Evolutionary conservation across 345 rosid genomes (phyloP).

Genomic region (Hevea brasiliensis): DNA sequence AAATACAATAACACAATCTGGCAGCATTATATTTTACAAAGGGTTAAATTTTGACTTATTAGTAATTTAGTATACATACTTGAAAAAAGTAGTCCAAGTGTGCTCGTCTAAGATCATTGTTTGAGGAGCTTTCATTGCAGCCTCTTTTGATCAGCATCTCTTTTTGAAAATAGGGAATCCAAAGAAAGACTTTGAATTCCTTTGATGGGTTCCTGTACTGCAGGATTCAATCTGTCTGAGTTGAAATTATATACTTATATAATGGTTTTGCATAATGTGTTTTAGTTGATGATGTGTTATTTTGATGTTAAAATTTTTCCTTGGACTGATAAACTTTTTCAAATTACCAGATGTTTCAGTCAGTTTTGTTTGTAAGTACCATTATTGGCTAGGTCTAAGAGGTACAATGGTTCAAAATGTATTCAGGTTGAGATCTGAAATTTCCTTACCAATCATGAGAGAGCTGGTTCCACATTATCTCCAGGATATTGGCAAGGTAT

Average conservation of each 20-base stretch:
- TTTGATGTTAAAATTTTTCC: not conserved
- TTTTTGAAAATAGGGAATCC: not conserved
- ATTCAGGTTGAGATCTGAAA: constrained; percentile 86
- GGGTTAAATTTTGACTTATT: not conserved
- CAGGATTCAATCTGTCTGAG: not conserved
- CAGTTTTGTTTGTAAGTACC: not conserved
- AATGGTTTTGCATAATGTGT: not conserved
- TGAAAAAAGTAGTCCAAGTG: not conserved
- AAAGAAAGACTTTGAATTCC: not conserved
- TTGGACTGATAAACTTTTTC: not conserved
- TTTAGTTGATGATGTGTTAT: not conserved
- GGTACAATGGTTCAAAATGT: constrained; percentile 6
- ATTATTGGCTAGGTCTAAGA: constrained; percentile 10
- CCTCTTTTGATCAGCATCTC: not conserved
- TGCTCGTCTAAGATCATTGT: not conserved
- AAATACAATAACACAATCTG: not conserved
- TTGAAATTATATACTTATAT: not conserved
- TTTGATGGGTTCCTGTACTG: not conserved
- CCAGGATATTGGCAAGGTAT: constrained; percentile 86
- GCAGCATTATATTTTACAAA: not conserved
- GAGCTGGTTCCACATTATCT: constrained; percentile 97
- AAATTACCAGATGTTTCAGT: constrained; percentile 8
- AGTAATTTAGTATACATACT: not conserved
- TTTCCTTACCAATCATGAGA: constrained; percentile 90
- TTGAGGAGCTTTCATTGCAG: not conserved